Evolutionary conservation across 2,329 filamentous ascomycete genomes (phyloP), one percentile per base, ranked within the genome.

Genomic region (Colletotrichum sojae): DNA sequence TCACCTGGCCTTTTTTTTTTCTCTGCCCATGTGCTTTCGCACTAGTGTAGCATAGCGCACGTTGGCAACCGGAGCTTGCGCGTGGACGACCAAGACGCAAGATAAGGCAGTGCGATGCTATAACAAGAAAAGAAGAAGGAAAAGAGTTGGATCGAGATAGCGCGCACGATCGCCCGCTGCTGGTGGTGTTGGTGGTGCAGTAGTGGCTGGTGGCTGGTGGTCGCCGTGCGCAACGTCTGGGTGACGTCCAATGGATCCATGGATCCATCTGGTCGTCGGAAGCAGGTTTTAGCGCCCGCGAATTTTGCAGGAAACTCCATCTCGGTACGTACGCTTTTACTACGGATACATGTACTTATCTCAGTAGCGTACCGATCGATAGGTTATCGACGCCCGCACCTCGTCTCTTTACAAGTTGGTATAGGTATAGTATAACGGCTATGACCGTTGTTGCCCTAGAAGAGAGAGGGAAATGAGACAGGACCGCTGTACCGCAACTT

Each of bases 171-270:
- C 27, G 36, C 46, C 39, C 18, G 39, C 49, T 43, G 48, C 40
- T 27, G 39, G 39, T 13, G 22, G 36, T 45, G 31, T 36, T 36
- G 31, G 31, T 36, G 31, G 31, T 36, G 31, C 31, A 36, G 31
- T 36, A 36, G 31, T 36, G 31, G 31, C 31, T 36, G 31, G 59
- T 57, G 18, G 53, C 65, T 64, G 53, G 59, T 53, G 56, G 67
- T 69, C 51, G 67, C 67, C 56, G 56, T 69, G 67, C 67, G 67
- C 67, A 69, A 69, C 67, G 56, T 53, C 51, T 51, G 25, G 63
- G 67, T 45, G 56, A 69, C 56, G 56, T 53, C 51, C 40, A 59
- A 36, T 36, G 31, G 31, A 36, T 36, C 31, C 31, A 36, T 36
- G 31, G 31, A 36, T 36, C 31, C 31, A 12, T 51, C 46, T 27